Conservation (phyloP, 1,139 yeast genomes). For the Suhomyces bokatorum region DNA sequence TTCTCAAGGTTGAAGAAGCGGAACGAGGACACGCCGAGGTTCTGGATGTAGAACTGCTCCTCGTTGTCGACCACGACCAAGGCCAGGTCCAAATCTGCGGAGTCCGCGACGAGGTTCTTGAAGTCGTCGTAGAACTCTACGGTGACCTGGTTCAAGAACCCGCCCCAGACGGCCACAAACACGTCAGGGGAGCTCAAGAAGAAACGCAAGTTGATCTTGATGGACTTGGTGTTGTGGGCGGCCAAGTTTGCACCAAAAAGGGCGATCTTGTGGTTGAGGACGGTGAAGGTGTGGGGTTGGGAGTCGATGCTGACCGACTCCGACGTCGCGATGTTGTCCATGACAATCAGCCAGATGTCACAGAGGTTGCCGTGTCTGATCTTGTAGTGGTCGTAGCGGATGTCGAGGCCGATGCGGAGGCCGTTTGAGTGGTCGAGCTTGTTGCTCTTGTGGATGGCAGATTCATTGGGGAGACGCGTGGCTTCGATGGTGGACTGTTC, state of each 20-base stretch:
- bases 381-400: constrained; percentile 60
- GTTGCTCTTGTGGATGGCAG: constrained; percentile 65
- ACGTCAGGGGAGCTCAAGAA: constrained; percentile 21
- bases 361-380: constrained; percentile 67
- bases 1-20: constrained; percentile 6
- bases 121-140: constrained; percentile 24
- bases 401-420: constrained; percentile 63
- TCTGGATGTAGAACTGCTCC: constrained; percentile 9
- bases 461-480: constrained; percentile 57
- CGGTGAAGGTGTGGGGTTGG: constrained; percentile 18
- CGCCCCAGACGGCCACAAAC: constrained; percentile 29
- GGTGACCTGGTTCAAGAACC: constrained; percentile 32
- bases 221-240: constrained; percentile 14
- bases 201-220: constrained; percentile 21
- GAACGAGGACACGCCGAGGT: constrained; percentile 2
- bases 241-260: constrained; percentile 19
- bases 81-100: constrained; percentile 6
- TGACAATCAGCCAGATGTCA: constrained; percentile 59
- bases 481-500: constrained; percentile 60
- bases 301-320: constrained; percentile 21
- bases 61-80: constrained; percentile 12
- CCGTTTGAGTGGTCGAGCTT: constrained; percentile 57
- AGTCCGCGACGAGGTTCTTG: constrained; percentile 10
- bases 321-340: constrained; percentile 19
- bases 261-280: constrained; percentile 29